A percentile compares a stretch with the other conserved stretches of the same genome.
Evolutionary conservation across 2,329 filamentous ascomycete genomes (phyloP).

Genomic region (Fusarium solani-melongenae): DNA sequence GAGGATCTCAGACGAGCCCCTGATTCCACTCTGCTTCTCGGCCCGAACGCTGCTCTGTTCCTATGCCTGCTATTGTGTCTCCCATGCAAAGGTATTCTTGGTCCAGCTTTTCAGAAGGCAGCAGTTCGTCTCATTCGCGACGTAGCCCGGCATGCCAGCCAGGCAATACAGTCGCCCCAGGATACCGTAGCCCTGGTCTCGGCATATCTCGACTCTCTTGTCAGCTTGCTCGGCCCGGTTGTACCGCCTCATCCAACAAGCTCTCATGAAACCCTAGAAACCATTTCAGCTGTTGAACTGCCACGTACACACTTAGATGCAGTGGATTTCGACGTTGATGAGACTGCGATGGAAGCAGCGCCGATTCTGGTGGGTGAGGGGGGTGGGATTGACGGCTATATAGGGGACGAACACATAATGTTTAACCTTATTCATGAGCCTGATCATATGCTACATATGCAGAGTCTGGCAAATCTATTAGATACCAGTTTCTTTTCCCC

Average conservation of each 20-base stretch:
- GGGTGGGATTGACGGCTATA: background rate
- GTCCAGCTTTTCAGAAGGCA: conserved; percentile 21
- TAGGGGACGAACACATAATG: background rate
- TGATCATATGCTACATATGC: conserved; percentile 18
- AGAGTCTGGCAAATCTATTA: conserved; percentile 24
- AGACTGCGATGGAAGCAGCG: conserved; percentile 2
- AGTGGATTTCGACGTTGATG: background rate
- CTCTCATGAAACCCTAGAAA: background rate
- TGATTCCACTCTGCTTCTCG: conserved; percentile 23
- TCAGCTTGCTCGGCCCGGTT: background rate
- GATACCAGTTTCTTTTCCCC: conserved; percentile 21
- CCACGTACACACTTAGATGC: background rate
- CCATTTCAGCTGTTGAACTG: background rate
- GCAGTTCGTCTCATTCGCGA: conserved; percentile 12
- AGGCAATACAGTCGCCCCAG: conserved; percentile 23
- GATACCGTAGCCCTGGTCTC: conserved; percentile 16
- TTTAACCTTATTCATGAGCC: background rate
- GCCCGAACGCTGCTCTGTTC: conserved; percentile 24
- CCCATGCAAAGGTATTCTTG: conserved; percentile 23
- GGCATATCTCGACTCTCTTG: conserved; percentile 12
- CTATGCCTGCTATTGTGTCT: conserved; percentile 21
- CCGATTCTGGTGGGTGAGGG: background rate
- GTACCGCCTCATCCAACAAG: background rate
- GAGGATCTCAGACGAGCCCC: conserved; percentile 23
- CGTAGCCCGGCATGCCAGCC: conserved; percentile 5